Conservation (phyloP, 1,284 basidiomycete genomes). For the Serendipita sp. region DNA sequence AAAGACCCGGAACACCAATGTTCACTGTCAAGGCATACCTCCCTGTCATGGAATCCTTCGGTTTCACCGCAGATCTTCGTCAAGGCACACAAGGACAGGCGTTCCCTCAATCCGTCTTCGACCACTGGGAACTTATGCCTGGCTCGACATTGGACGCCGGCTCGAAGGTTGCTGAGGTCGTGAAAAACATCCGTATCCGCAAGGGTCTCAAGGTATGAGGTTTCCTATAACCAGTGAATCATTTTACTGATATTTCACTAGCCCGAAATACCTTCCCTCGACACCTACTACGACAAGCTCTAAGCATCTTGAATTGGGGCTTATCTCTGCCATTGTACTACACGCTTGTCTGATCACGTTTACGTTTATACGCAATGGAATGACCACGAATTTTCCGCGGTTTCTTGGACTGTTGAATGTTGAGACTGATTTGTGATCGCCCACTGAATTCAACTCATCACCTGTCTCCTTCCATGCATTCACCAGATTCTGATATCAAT, state of each 20-base stretch:
- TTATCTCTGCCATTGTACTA: too few relatives aligned
- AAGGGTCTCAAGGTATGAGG: slow-evolving; percentile 80
- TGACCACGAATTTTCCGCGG: too few relatives aligned
- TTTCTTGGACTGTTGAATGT: too few relatives aligned
- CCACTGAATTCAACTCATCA: too few relatives aligned
- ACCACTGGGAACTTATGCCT: slow-evolving; percentile 78
- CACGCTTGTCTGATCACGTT: too few relatives aligned
- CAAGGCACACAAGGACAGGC: slow-evolving; percentile 91
- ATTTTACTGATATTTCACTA: slow-evolving; percentile 19
- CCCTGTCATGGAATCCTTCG: slow-evolving; percentile 95
- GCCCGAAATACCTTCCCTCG: slow-evolving; percentile 75
- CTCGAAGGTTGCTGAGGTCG: slow-evolving; percentile 81
- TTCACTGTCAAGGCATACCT: slow-evolving; percentile 99
- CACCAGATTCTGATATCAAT: too few relatives aligned
- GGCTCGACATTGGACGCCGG: slow-evolving; percentile 75
- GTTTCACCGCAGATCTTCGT: slow-evolving; percentile 95
- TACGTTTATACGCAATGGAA: too few relatives aligned
- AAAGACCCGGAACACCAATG: slow-evolving; percentile 96
- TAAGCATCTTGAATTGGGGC: slow-evolving; percentile 16
- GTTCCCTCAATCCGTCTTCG: slow-evolving; percentile 94
- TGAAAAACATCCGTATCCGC: slow-evolving; percentile 69
- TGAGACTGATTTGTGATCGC: too few relatives aligned
- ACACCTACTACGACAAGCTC: slow-evolving; percentile 85
- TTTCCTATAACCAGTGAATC: background rate
- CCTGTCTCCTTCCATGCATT: too few relatives aligned